Percentiles rank a stretch among this genome's conserved stretches.
Evolutionary conservation across 345 rosid species (phyloP).

Genomic region (Syzygium oleosum): DNA sequence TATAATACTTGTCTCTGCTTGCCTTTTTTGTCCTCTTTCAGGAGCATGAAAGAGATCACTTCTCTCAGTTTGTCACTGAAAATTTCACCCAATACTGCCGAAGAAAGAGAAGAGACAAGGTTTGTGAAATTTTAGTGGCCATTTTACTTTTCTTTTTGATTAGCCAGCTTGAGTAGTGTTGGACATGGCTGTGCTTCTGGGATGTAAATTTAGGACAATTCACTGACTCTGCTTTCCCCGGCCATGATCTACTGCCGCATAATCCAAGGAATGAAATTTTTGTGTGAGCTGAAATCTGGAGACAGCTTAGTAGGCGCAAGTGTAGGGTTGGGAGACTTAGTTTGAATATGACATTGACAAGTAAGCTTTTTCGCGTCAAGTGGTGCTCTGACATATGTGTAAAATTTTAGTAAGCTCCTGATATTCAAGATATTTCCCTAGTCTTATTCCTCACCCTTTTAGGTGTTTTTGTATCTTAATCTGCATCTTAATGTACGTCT

Average conservation of each 20-base stretch:
- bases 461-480: background rate
- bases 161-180: background rate
- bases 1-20: background rate
- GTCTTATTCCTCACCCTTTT: background rate
- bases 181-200: background rate
- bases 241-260: background rate
- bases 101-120: conserved; percentile 99
- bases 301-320: background rate
- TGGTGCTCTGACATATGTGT: background rate
- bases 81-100: conserved; percentile 87
- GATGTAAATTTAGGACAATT: background rate
- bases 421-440: background rate
- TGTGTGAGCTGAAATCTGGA: background rate
- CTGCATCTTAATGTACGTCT: background rate
- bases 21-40: conserved; percentile 15
- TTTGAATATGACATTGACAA: background rate
- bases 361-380: background rate
- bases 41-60: conserved; percentile 98
- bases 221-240: background rate
- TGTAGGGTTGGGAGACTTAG: background rate
- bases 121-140: conserved; percentile 9
- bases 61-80: conserved; percentile 94
- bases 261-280: background rate
- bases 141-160: background rate
- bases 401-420: background rate